These are phyloP conservation scores for Torulaspora delbrueckii DNA, from an alignment of 805 yeast genomes.

Conservation along the genomic window DNA sequence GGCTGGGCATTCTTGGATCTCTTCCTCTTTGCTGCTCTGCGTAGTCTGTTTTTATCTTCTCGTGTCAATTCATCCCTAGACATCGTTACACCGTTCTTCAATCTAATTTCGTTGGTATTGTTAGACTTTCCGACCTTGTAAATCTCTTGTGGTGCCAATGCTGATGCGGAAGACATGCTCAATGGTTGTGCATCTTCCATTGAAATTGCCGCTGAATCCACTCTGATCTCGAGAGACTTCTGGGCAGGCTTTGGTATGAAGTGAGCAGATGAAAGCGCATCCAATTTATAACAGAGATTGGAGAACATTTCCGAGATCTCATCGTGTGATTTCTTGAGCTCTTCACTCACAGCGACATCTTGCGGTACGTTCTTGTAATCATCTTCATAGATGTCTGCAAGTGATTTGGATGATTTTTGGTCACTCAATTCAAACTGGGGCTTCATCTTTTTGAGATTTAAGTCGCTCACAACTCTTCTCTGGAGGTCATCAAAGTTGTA, in stretches of 20 bases:
- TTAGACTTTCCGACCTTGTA: conserved; percentile 49
- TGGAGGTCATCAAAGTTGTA: conserved; percentile 81
- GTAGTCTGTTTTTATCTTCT: conserved; percentile 80
- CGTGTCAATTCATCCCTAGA: conserved; percentile 76
- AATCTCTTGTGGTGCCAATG: conserved; percentile 93
- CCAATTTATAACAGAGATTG: conserved; percentile 64
- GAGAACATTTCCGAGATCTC: conserved; percentile 68
- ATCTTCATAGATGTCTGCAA: conserved; percentile 90
- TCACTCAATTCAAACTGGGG: conserved; percentile 66
- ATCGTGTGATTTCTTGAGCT: conserved; percentile 64
- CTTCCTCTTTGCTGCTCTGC: conserved; percentile 83
- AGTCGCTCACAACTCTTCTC: conserved; percentile 64
- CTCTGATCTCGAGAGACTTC: conserved; percentile 73
- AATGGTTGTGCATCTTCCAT: conserved; percentile 98
- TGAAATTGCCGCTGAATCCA: conserved; percentile 71
- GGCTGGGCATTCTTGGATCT: conserved; percentile 47
- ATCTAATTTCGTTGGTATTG: conserved; percentile 55
- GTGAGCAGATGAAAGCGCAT: conserved; percentile 89
- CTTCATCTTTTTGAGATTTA: conserved; percentile 47
- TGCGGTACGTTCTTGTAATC: conserved; percentile 56
- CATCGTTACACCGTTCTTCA: conserved; percentile 74
- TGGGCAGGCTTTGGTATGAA: conserved; percentile 88
- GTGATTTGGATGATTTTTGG: conserved; percentile 75
- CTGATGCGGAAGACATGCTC: conserved; percentile 63
- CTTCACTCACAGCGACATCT: conserved; percentile 52